Conservation (phyloP, 305 asterid genomes). For the Fraxinus angustifolia region DNA sequence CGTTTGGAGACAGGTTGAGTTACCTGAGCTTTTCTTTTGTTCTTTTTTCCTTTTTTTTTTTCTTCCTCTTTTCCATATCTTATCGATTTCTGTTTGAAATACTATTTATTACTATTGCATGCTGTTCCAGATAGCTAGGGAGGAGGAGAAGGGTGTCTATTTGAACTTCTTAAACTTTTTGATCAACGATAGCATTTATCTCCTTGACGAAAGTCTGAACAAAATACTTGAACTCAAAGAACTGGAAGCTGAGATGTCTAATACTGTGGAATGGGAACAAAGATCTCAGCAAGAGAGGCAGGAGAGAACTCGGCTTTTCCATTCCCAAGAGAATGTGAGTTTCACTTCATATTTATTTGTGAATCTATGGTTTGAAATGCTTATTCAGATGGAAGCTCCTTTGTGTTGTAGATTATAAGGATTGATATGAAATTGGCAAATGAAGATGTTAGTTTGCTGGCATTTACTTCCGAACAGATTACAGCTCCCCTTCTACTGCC, state of each 20-base stretch:
- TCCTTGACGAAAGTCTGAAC: conserved; percentile 95
- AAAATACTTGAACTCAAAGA: conserved; percentile 93
- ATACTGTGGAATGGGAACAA: conserved; percentile 85
- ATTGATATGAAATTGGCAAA: conserved; percentile 95
- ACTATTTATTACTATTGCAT: conserved; percentile 10
- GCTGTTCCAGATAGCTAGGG: conserved; percentile 77
- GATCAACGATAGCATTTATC: conserved; percentile 89
- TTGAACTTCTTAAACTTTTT: conserved; percentile 86
- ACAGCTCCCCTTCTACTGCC: conserved; percentile 84
- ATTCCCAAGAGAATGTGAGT: conserved; percentile 95
- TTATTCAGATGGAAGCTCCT: conserved; percentile 21
- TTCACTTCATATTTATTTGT: conserved; percentile 14
- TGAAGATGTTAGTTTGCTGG: conserved; percentile 91
- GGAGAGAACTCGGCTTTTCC: conserved; percentile 93
- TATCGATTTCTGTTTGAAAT: background rate
- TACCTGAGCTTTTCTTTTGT: conserved; percentile 9
- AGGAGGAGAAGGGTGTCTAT: conserved; percentile 96
- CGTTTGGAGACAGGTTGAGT: conserved; percentile 85
- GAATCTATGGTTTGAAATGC: conserved; percentile 18
- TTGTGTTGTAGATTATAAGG: conserved; percentile 65
- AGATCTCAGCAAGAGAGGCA: conserved; percentile 95
- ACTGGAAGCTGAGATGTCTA: conserved; percentile 97
- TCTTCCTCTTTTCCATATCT: background rate
- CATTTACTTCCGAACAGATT: conserved; percentile 93
- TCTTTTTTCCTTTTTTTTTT: background rate